Conservation (phyloP, 139 green algal genomes). For the Closterium sp. region DNA sequence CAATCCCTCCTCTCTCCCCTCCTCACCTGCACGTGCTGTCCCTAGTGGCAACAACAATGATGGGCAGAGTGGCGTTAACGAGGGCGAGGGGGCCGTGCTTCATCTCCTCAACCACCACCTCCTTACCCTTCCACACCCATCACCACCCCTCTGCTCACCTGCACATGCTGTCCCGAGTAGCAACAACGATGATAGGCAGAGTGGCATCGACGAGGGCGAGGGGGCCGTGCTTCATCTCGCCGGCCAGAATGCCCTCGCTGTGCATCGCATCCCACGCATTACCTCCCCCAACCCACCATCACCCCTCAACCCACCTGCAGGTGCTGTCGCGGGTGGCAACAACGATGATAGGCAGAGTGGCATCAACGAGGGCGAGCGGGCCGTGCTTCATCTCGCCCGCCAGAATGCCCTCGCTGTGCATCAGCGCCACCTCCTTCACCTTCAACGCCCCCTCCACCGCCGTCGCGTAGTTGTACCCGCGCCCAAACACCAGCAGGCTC, state of each 20-base stretch:
- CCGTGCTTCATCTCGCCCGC: conserved; percentile 99
- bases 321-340: conserved; percentile 73
- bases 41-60: conserved; percentile 84
- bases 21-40: conserved; percentile 54
- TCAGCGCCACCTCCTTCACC: conserved; percentile 88
- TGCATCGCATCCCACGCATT: conserved; percentile 51
- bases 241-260: conserved; percentile 93
- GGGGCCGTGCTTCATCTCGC: conserved; percentile 98
- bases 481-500: conserved; percentile 65
- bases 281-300: background rate
- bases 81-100: conserved; percentile 86
- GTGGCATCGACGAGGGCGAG: conserved; percentile 93
- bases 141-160: background rate
- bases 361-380: conserved; percentile 92
- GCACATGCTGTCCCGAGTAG: conserved; percentile 64
- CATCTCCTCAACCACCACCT: conserved; percentile 75
- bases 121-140: conserved; percentile 66
- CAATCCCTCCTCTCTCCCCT: no score
- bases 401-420: conserved; percentile 95
- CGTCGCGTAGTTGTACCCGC: conserved; percentile 94
- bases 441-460: conserved; percentile 77
- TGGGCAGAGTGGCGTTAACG: conserved; percentile 89
- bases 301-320: conserved; percentile 8
- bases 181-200: conserved; percentile 90
- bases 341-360: conserved; percentile 90